Conservation (phyloP, 805 yeast species). For the Priceomyces carsonii region DNA sequence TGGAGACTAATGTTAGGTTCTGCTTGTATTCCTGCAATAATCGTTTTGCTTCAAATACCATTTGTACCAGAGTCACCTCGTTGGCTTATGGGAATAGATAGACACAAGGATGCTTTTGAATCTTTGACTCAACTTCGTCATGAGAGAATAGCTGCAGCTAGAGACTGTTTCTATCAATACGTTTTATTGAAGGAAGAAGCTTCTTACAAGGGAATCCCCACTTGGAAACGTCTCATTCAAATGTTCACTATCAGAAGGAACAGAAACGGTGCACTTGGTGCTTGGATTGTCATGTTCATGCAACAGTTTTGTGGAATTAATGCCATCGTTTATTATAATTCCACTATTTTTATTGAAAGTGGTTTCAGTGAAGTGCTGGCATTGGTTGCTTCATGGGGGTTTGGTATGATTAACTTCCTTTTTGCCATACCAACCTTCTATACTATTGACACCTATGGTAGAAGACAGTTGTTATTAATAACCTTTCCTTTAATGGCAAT, state of each 20-base stretch:
- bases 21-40: constrained; percentile 56
- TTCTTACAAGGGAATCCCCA: constrained; percentile 45
- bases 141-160: constrained; percentile 56
- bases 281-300: constrained; percentile 84
- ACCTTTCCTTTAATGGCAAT: constrained; percentile 68
- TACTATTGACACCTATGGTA: constrained; percentile 76
- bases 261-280: constrained; percentile 78
- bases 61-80: constrained; percentile 71
- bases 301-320: constrained; percentile 92
- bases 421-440: constrained; percentile 83
- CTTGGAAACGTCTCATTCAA: constrained; percentile 49
- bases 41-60: constrained; percentile 50
- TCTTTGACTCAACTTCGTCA: constrained; percentile 49
- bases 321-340: constrained; percentile 83
- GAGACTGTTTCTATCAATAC: constrained; percentile 61
- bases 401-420: constrained; percentile 76
- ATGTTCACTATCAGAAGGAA: constrained; percentile 75
- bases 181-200: constrained; percentile 64
- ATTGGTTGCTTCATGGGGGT: constrained; percentile 81
- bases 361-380: constrained; percentile 65
- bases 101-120: constrained; percentile 49
- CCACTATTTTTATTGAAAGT: constrained; percentile 69
- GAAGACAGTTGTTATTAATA: constrained; percentile 56
- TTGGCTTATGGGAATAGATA: constrained; percentile 59
- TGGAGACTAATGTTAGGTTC: constrained; percentile 70